Percentiles rank a stretch among this genome's conserved stretches.
Evolutionary conservation across 176 grass and related monocot species (phyloP).

Genomic region (Hyparrhenia diplandra): DNA sequence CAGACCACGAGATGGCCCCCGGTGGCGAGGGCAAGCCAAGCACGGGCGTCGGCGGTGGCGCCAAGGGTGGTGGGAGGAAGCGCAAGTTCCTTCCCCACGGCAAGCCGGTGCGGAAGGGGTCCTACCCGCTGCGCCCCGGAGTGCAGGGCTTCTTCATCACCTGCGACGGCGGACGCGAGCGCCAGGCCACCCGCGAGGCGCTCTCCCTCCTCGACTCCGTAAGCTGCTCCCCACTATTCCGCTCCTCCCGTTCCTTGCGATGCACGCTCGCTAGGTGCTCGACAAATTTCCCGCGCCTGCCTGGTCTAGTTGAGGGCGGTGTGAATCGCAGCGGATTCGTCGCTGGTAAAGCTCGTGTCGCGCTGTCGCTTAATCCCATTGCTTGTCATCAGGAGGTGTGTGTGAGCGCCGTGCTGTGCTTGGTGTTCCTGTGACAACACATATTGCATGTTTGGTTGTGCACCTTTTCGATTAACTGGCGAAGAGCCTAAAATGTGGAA

Average conservation of each 20-base stretch:
- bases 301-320: neutral
- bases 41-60: neutral
- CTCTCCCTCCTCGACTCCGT: slow-evolving; percentile 81
- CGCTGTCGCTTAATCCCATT: neutral
- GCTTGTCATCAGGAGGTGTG: neutral
- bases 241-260: neutral
- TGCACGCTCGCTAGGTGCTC: neutral
- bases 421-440: neutral
- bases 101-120: slow-evolving; percentile 78
- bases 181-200: slow-evolving; percentile 83
- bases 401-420: neutral
- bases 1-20: slow-evolving; percentile 30
- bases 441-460: neutral
- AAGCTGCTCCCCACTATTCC: neutral
- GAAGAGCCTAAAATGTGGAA: neutral
- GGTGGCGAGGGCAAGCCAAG: slow-evolving; percentile 45
- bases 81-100: slow-evolving; percentile 78
- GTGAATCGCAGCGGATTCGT: neutral
- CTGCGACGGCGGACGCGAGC: slow-evolving; percentile 89
- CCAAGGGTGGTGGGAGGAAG: slow-evolving; percentile 66
- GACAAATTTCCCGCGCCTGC: neutral
- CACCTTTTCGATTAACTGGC: neutral
- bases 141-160: slow-evolving; percentile 97
- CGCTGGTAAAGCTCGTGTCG: neutral
- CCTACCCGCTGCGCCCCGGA: slow-evolving; percentile 67